Conservation (phyloP, 805 yeast genomes). For the Metschnikowia kofuensis region DNA sequence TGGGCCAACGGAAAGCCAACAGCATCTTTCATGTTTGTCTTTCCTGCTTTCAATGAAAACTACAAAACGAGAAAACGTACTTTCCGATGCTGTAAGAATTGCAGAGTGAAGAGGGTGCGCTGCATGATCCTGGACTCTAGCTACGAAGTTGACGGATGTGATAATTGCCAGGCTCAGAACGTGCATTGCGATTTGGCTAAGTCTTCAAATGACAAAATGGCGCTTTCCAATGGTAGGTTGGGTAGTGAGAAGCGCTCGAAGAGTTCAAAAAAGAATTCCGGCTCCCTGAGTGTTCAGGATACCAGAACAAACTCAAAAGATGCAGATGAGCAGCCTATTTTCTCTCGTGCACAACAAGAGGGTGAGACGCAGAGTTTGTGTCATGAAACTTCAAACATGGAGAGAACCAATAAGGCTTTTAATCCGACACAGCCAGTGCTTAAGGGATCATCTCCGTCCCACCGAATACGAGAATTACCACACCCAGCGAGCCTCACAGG, state of each 20-base stretch:
- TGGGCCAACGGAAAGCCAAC: not conserved
- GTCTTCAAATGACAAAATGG: not conserved
- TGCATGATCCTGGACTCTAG: conserved; percentile 19
- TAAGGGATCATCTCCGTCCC: too few relatives aligned
- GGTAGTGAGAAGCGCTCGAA: not conserved
- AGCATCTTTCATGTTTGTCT: conserved; percentile 31
- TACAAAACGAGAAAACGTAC: conserved; percentile 42
- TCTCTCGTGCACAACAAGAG: too few relatives aligned
- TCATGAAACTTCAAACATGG: not conserved
- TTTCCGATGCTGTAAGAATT: conserved; percentile 40
- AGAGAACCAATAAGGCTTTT: not conserved
- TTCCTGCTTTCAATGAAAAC: conserved; percentile 41
- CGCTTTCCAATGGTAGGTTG: not conserved
- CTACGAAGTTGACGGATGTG: conserved; percentile 23
- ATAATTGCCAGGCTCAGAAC: conserved; percentile 19
- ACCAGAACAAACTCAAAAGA: not conserved
- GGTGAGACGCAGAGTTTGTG: not conserved
- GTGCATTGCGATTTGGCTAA: conserved; percentile 15
- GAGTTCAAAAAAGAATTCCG: not conserved
- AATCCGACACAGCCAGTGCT: too few relatives aligned
- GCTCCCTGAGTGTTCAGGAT: not conserved
- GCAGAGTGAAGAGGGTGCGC: conserved; percentile 31
- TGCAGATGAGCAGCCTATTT: not conserved
- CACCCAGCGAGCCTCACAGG: not conserved
- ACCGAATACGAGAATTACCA: not conserved